Evolutionary conservation across 805 yeast genomes (phyloP).

Genomic region (Suhomyces canberraensis): DNA sequence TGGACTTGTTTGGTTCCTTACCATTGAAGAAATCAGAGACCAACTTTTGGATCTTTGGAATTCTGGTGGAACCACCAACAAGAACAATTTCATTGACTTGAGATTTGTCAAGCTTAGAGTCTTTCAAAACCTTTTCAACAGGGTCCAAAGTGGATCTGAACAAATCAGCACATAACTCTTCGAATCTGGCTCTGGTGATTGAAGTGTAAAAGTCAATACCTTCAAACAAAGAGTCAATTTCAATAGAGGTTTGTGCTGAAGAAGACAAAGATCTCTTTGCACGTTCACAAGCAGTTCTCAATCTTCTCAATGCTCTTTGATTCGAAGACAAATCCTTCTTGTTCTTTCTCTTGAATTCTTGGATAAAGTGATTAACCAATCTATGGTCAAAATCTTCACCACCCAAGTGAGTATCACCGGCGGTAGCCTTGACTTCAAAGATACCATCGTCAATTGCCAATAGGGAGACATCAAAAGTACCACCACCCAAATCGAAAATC

Average conservation of each 20-base stretch:
- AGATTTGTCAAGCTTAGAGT: conserved; percentile 81
- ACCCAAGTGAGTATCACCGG: conserved; percentile 97
- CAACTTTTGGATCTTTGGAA: conserved; percentile 95
- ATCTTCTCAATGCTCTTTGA: conserved; percentile 84
- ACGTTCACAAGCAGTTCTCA: conserved; percentile 97
- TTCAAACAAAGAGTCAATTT: conserved; percentile 90
- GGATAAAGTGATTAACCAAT: conserved; percentile 82
- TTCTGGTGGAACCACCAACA: conserved; percentile 99
- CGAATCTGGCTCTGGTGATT: conserved; percentile 95
- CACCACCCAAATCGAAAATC: conserved; percentile 96
- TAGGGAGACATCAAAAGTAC: conserved; percentile 91
- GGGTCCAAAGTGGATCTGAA: conserved; percentile 95
- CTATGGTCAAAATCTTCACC: conserved; percentile 95
- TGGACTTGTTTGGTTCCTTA: conserved; percentile 94
- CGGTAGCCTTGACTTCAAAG: conserved; percentile 88
- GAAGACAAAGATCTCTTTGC: conserved; percentile 96
- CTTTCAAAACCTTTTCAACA: conserved; percentile 92
- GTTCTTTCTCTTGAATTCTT: conserved; percentile 94
- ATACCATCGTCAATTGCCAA: conserved; percentile 88
- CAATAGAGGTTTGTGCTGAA: conserved; percentile 93
- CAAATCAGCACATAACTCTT: conserved; percentile 88
- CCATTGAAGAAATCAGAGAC: conserved; percentile 88
- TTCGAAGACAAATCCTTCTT: conserved; percentile 77
- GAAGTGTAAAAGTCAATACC: conserved; percentile 96
- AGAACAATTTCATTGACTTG: conserved; percentile 93